Percentiles rank a stretch among this genome's conserved stretches.
Conservation (phyloP, 2,329 filamentous ascomycete species). For the Pyrenochaeta sp. region DNA sequence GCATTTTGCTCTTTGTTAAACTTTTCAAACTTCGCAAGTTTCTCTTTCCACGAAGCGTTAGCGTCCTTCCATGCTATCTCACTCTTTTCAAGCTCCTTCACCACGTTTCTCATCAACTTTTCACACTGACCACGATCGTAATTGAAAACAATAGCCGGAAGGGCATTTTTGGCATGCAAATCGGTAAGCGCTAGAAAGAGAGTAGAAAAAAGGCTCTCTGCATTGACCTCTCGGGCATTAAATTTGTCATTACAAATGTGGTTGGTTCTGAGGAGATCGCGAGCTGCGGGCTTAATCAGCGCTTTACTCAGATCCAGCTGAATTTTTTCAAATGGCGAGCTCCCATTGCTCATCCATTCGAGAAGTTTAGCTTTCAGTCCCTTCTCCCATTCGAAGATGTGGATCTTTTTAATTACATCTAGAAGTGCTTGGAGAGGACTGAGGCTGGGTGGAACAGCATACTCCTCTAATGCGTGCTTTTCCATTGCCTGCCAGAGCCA, state of each 20-base stretch:
- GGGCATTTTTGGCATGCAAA: conserved; percentile 68
- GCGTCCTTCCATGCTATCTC: conserved; percentile 66
- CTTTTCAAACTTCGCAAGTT: conserved; percentile 65
- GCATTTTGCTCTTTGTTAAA: conserved; percentile 56
- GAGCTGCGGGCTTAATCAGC: conserved; percentile 6
- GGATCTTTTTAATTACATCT: conserved; percentile 66
- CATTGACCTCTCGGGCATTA: conserved; percentile 1
- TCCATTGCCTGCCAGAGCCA: conserved; percentile 70
- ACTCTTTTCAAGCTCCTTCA: conserved; percentile 61
- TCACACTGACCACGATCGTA: conserved; percentile 75
- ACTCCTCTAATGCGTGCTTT: conserved; percentile 61
- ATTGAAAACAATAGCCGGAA: conserved; percentile 80
- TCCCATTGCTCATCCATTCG: conserved; percentile 65
- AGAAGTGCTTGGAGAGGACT: conserved; percentile 60
- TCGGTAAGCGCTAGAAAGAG: conserved; percentile 46
- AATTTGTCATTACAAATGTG: conserved; percentile 2
- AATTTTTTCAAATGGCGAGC: conserved; percentile 62
- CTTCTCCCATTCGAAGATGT: conserved; percentile 72
- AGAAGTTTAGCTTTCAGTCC: conserved; percentile 65
- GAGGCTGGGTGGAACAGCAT: conserved; percentile 59
- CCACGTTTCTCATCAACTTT: conserved; percentile 59
- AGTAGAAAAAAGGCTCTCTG: conserved; percentile 2
- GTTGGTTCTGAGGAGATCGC: conserved; percentile 4
- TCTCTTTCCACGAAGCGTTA: conserved; percentile 66
- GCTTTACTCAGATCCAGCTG: conserved; percentile 53